Evolutionary conservation across 129 eudicot species (phyloP).

Genomic region (Arctium minus): DNA sequence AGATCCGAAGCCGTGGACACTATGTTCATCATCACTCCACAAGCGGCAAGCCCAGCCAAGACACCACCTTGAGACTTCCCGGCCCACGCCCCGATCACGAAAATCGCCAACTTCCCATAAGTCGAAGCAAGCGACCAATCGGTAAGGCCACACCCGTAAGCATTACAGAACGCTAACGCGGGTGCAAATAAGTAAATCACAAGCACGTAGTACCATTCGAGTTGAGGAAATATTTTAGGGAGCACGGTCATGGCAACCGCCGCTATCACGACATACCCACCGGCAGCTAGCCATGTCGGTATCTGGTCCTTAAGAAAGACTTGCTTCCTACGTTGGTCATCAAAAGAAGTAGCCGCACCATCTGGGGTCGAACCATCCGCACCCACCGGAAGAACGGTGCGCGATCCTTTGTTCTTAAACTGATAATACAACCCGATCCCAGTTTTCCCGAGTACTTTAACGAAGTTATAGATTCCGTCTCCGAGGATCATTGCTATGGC

Average conservation of each 20-base stretch:
- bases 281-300: conserved; percentile 40
- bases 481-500: conserved; percentile 71
- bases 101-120: conserved; percentile 64
- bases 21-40: conserved; percentile 83
- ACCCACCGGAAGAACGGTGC: conserved; percentile 11
- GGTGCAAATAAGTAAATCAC: conserved; percentile 57
- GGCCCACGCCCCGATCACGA: conserved; percentile 59
- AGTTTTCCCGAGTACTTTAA: conserved; percentile 23
- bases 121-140: conserved; percentile 81
- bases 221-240: conserved; percentile 49
- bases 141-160: conserved; percentile 76
- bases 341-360: conserved; percentile 19
- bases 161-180: conserved; percentile 63
- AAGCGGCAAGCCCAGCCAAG: conserved; percentile 71
- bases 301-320: conserved; percentile 60
- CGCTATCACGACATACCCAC: conserved; percentile 51
- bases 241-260: conserved; percentile 30
- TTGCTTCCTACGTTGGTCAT: conserved; percentile 40
- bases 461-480: conserved; percentile 62
- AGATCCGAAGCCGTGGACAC: conserved; percentile 66
- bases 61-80: conserved; percentile 62
- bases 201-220: conserved; percentile 61
- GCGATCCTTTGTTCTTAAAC: conserved; percentile 20
- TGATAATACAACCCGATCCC: not conserved
- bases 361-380: conserved; percentile 24